Conservation (phyloP, 2,329 filamentous ascomycete genomes). For the Arthrobotrys pseudoclavata region DNA sequence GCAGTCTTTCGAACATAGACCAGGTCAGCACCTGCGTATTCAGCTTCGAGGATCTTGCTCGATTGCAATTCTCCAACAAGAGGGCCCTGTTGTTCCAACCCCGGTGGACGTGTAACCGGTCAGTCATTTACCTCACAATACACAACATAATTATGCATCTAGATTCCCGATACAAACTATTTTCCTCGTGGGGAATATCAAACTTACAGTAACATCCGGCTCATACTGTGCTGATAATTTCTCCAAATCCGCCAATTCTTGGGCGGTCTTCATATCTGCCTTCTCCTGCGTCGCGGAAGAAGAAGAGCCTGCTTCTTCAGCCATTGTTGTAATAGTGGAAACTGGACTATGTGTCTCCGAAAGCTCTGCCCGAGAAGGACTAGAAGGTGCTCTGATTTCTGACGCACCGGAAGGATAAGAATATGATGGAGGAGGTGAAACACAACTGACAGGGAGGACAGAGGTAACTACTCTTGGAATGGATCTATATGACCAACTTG, state of each 20-base stretch:
- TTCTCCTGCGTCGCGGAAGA: constrained; percentile 23
- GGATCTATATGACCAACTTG: constrained; percentile 18
- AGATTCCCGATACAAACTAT: no score
- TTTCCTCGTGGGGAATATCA: neutral
- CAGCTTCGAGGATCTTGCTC: constrained; percentile 81
- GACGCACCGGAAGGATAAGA: neutral
- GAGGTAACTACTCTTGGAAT: constrained; percentile 10
- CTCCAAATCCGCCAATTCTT: constrained; percentile 60
- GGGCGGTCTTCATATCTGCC: constrained; percentile 50
- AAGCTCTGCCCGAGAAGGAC: neutral
- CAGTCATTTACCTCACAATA: neutral
- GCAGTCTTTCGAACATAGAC: constrained; percentile 88
- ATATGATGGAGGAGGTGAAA: constrained; percentile 9
- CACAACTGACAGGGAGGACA: neutral
- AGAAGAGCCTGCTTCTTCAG: constrained; percentile 36
- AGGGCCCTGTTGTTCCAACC: constrained; percentile 75
- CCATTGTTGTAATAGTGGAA: constrained; percentile 13
- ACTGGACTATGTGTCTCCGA: neutral
- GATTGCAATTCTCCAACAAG: constrained; percentile 83
- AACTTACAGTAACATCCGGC: constrained; percentile 60
- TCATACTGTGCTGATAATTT: constrained; percentile 62
- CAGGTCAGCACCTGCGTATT: constrained; percentile 90
- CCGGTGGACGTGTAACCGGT: neutral
- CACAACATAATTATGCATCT: neutral
- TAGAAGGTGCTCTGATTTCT: neutral